Evolutionary conservation across 1,284 basidiomycete genomes (phyloP).

Genomic region (Fistulinella cinereoalba): DNA sequence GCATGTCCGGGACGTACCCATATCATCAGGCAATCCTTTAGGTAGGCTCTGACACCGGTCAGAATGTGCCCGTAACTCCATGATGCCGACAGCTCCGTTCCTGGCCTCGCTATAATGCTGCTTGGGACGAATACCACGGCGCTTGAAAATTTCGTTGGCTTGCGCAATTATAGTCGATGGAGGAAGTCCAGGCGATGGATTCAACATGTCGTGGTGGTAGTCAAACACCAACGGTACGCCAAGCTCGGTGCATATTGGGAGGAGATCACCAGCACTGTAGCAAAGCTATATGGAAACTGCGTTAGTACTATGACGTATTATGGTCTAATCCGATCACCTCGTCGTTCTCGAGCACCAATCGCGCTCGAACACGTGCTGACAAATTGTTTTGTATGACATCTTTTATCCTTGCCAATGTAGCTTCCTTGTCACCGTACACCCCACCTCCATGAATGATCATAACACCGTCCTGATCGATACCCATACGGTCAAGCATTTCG

Average conservation of each 20-base stretch:
- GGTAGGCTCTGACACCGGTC: conserved; percentile 74
- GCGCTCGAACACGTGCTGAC: conserved; percentile 60
- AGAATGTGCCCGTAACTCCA: conserved; percentile 84
- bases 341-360: conserved; percentile 89
- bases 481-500: conserved; percentile 85
- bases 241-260: conserved; percentile 81
- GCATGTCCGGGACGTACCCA: conserved; percentile 43
- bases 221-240: conserved; percentile 79
- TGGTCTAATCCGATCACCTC: conserved; percentile 49
- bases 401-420: conserved; percentile 72
- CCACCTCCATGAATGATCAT: conserved; percentile 84
- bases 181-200: conserved; percentile 52
- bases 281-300: conserved; percentile 57
- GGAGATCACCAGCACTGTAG: conserved; percentile 83
- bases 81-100: conserved; percentile 70
- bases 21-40: conserved; percentile 60
- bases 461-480: conserved; percentile 68
- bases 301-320: not conserved
- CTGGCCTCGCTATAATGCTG: conserved; percentile 86
- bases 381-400: conserved; percentile 61
- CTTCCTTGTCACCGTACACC: conserved; percentile 75
- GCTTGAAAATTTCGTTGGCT: conserved; percentile 73
- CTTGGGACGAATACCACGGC: conserved; percentile 79
- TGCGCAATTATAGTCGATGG: conserved; percentile 62
- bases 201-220: conserved; percentile 79